Base-by-base conservation (phyloP, 352 stramenopile species). In the Phytophthora tentaculata region DNA sequence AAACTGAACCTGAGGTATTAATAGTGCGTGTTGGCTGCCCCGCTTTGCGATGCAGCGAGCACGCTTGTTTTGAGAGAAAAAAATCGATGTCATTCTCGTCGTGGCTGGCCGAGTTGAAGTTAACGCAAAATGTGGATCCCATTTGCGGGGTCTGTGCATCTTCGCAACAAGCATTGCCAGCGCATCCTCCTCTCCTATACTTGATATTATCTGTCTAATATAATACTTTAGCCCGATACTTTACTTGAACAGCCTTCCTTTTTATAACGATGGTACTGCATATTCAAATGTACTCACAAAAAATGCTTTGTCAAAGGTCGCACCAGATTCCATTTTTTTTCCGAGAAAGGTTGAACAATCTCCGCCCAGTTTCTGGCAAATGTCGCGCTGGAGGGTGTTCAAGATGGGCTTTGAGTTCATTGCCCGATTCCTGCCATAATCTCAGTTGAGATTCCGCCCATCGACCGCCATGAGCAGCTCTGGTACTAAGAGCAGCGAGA, bases 401-500 rank as follows among this genome's bases (percentile, higher is more conserved):
- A 44, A 16, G 39, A 62, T 72, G 57, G 48, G 56, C 37, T 61
- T 22, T 32, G 43, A n/a, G 28, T 20, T 62, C 51, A 49, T 37
- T 5, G 22, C 16, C 5, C 28, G 6, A 10, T 32, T 50, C 24
- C 28, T 50, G 65, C 12, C 51, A 69, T 62, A 61, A 69, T 69
- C 66, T 69, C 60, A 69, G 41, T 73, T 29, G 55, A 32, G 26
- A 47, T 48, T 56, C 41, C 10, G 47, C 50, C 13, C 44, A 61
- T n/a, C 39, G 29, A 39, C 17, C 17, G 20, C 24, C 28, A 76
- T 70, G 67, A 69, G 54, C 41, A 64, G 52, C 22, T 50, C 58
- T 3, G 59, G 62, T 23, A 54, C 56, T 8, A 56, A 23, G 37
- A 61, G 48, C 32, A 41, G 20, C 44, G 64, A 29, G 23, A 69